Evolutionary conservation across 495 filamentous ascomycete genomes (phyloP), one percentile per base, ranked within the genome.

Genomic region (Aspergillus egyptiacus): DNA sequence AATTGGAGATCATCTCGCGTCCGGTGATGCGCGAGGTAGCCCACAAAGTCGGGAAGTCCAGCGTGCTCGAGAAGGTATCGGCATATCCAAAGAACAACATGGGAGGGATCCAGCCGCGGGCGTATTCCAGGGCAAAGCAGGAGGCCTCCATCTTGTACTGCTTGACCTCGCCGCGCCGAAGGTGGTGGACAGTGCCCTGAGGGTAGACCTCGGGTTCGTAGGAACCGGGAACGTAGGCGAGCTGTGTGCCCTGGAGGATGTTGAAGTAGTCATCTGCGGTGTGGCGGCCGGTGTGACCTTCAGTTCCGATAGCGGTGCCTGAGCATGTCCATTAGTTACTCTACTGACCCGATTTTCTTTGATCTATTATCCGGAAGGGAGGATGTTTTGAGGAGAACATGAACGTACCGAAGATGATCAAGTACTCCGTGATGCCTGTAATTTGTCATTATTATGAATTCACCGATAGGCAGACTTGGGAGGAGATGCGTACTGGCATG

Each of bases 191-290:
- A 58, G 71, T 76, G 25, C 88, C 88, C 46, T 79, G 70, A 5
- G 84, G 81, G 72, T 89, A 94, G 38, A 86, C 67, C 67, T 89
- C 84, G 43, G 84, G 76, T 63, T 79, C 75, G 71, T 79, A 87
- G 53, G 72, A 58, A 46, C 86, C 86, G 9, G 87, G 82, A 3
- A 76, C 72, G 73, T 85, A 84, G 46, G 87, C 85, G 33, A 77
- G 68, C 65, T 94, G 82, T 44, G 79, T 80, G 50, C 88, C 88
- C 18, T 70, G 65, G 23, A 94, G 76, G 75, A 94, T 93, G 73
- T 89, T 80, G 78, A 94, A 94, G 78, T 90, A 94, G 72, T 94
- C 88, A 68, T 94, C 86, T 4, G 87, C 87, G 23, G 88, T 89
- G 72, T 93, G 88, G 27, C 87, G 81, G 46, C 88, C 88, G 10